A percentile compares a stretch with the other conserved stretches of the same genome.
These are phyloP conservation scores for Calonectria henricotiae DNA, from an alignment of 2,329 filamentous ascomycete species.

Conservation along the genomic window DNA sequence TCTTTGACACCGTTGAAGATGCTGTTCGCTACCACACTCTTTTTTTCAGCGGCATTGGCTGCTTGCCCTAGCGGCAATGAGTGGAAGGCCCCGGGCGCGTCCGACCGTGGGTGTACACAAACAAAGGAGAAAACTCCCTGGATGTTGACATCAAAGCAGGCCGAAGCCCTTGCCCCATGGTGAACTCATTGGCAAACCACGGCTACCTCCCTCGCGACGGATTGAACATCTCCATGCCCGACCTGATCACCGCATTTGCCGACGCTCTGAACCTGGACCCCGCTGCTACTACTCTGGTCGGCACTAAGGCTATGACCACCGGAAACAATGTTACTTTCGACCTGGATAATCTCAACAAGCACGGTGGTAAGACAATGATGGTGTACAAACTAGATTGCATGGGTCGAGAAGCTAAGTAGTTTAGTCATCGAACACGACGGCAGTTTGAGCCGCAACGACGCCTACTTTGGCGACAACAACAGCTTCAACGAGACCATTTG, in stretches of 20 bases:
- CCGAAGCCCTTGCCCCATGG: constrained; percentile 33
- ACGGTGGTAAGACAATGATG: constrained; percentile 36
- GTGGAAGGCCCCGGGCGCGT: constrained; percentile 37
- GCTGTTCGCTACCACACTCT: constrained; percentile 41
- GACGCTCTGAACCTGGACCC: constrained; percentile 49
- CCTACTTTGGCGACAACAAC: constrained; percentile 47
- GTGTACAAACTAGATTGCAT: accelerated
- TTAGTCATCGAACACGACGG: constrained; percentile 47
- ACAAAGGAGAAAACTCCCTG: not conserved
- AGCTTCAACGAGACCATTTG: constrained; percentile 50
- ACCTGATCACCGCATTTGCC: constrained; percentile 40
- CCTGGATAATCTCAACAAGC: constrained; percentile 45
- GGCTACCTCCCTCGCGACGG: constrained; percentile 31
- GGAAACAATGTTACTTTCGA: constrained; percentile 47
- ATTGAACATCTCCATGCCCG: constrained; percentile 29
- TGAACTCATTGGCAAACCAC: constrained; percentile 32
- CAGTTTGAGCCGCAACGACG: constrained; percentile 46
- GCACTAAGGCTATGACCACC: constrained; percentile 41
- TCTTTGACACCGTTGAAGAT: constrained; percentile 25
- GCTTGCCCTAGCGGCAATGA: constrained; percentile 42
- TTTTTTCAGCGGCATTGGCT: constrained; percentile 39
- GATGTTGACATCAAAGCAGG: constrained; percentile 34
- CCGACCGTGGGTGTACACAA: constrained; percentile 40
- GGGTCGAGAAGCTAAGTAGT: not conserved
- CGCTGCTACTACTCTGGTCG: constrained; percentile 47